Conservation (phyloP, 164 flowering plant genomes). For the Vitis riparia region DNA sequence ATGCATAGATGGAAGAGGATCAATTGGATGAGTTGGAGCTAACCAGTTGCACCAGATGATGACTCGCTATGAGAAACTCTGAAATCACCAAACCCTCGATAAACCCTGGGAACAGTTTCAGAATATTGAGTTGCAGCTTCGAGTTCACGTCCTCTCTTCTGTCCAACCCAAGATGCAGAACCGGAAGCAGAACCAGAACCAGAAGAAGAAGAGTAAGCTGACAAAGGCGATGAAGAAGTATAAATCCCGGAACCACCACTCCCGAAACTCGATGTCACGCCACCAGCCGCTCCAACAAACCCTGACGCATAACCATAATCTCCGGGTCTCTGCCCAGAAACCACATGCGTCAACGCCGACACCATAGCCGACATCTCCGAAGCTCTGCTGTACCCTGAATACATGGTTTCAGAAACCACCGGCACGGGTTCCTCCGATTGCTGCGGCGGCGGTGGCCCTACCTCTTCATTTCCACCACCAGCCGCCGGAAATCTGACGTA, state of each 20-base stretch:
- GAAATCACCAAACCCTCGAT: slow-evolving; percentile 26
- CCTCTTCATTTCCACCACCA: slow-evolving; percentile 8
- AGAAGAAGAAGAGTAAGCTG: slow-evolving; percentile 12
- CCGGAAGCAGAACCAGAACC: slow-evolving; percentile 5
- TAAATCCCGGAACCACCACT: background rate
- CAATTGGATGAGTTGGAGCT: background rate
- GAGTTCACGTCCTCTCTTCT: slow-evolving; percentile 40
- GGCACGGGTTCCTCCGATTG: background rate
- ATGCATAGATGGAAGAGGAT: background rate
- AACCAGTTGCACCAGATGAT: slow-evolving; percentile 25
- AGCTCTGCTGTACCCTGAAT: slow-evolving; percentile 22
- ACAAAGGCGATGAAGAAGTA: slow-evolving; percentile 8
- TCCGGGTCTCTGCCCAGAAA: slow-evolving; percentile 35
- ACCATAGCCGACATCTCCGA: slow-evolving; percentile 62
- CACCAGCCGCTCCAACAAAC: slow-evolving; percentile 4
- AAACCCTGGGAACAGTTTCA: slow-evolving; percentile 21
- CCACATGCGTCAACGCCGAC: slow-evolving; percentile 51
- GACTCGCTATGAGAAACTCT: slow-evolving; percentile 22
- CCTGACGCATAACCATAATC: slow-evolving; percentile 1
- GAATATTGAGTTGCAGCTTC: slow-evolving; percentile 22
- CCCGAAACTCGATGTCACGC: background rate
- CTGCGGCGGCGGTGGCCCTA: background rate
- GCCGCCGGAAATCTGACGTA: slow-evolving; percentile 14
- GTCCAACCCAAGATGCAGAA: slow-evolving; percentile 31
- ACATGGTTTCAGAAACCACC: slow-evolving; percentile 13